Conservation (phyloP, 306 rosid genomes). For the Corylus americana region DNA sequence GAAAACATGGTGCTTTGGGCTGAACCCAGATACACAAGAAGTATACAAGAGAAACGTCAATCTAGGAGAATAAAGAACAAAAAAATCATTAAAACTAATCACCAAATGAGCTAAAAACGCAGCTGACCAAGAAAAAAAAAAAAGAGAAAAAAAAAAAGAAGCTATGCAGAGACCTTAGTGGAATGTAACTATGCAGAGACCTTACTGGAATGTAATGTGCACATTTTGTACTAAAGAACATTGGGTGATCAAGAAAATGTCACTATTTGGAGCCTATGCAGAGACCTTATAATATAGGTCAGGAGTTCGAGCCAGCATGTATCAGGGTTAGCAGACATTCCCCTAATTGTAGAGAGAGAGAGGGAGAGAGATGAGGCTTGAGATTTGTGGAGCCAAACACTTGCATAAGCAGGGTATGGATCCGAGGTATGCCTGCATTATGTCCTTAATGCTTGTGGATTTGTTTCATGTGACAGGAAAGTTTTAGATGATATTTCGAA, state of each 20-base stretch:
- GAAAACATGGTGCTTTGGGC: too few species aligned
- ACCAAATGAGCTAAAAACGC: too few species aligned
- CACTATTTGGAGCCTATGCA: background rate
- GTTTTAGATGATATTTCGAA: conserved; percentile 57
- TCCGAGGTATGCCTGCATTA: conserved; percentile 47
- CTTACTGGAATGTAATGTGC: too few species aligned
- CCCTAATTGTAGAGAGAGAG: background rate
- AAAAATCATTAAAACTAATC: too few species aligned
- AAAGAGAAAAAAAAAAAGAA: too few species aligned
- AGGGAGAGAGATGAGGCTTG: background rate
- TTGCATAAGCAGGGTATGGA: conserved; percentile 36
- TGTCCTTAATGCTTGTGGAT: conserved; percentile 45
- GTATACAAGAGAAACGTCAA: too few species aligned
- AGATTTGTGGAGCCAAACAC: background rate
- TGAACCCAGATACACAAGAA: too few species aligned
- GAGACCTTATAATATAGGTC: background rate
- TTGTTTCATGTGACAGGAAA: conserved; percentile 38
- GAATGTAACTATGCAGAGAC: too few species aligned
- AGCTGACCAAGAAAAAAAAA: too few species aligned
- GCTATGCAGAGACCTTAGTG: too few species aligned
- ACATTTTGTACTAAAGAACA: background rate
- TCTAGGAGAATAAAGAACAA: too few species aligned
- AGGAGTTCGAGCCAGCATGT: background rate
- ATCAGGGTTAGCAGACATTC: background rate
- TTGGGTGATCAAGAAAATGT: background rate